Conservation (phyloP, 805 yeast genomes). For the Suhomyces tanzawaensis region DNA sequence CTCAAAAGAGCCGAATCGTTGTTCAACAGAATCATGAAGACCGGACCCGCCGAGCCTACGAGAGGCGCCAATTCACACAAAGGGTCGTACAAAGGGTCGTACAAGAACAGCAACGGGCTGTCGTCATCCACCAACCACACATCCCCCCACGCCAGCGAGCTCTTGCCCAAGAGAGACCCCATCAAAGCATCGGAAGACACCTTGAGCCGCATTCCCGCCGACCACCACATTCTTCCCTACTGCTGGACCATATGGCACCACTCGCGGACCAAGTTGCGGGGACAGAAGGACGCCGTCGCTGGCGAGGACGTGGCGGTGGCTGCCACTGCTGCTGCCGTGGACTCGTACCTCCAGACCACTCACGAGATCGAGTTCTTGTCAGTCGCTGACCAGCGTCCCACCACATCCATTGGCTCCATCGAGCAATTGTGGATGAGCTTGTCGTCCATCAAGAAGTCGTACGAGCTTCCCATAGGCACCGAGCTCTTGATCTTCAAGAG, state of each 20-base stretch:
- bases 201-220: slow-evolving; percentile 21
- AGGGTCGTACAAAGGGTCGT: slow-evolving; percentile 4
- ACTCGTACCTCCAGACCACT: slow-evolving; percentile 47
- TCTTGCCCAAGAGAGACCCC: slow-evolving; percentile 37
- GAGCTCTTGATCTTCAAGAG: slow-evolving; percentile 57
- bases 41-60: slow-evolving; percentile 13
- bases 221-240: slow-evolving; percentile 43
- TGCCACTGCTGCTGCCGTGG: slow-evolving; percentile 28
- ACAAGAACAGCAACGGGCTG: slow-evolving; percentile 3
- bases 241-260: slow-evolving; percentile 54
- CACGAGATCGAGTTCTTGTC: slow-evolving; percentile 36
- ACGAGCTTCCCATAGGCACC: slow-evolving; percentile 43
- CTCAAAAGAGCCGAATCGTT: slow-evolving; percentile 46
- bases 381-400: slow-evolving; percentile 11
- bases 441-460: slow-evolving; percentile 36
- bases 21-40: slow-evolving; percentile 46
- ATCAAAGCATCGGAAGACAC: slow-evolving; percentile 33
- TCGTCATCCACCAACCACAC: neutral
- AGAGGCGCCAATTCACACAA: slow-evolving; percentile 7
- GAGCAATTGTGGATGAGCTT: slow-evolving; percentile 55
- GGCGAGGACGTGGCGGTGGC: slow-evolving; percentile 13
- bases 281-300: slow-evolving; percentile 14
- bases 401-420: slow-evolving; percentile 38
- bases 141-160: slow-evolving; percentile 10
- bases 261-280: slow-evolving; percentile 27